Evolutionary conservation across 2,329 filamentous ascomycete species (phyloP).

Genomic region (Domatiomyces globalis): DNA sequence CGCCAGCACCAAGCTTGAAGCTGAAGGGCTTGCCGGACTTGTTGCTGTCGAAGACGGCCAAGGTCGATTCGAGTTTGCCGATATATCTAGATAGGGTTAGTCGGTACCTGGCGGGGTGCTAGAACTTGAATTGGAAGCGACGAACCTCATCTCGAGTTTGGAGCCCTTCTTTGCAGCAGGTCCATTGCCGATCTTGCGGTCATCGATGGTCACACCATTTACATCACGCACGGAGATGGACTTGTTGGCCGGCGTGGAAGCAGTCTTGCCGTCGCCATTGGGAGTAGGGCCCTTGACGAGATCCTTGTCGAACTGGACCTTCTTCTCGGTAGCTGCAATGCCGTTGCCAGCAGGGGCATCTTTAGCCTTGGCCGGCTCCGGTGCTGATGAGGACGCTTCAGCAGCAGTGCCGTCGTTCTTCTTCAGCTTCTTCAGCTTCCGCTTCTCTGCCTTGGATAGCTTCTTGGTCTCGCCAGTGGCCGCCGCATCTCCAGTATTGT

Average conservation of each 20-base stretch:
- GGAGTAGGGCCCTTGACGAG: constrained; percentile 90
- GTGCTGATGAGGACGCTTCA: constrained; percentile 27
- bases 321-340: constrained; percentile 48
- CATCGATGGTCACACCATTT: constrained; percentile 81
- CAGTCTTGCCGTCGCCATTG: constrained; percentile 36
- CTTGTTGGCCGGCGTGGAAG: constrained; percentile 25
- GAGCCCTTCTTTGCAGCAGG: constrained; percentile 79
- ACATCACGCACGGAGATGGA: constrained; percentile 50
- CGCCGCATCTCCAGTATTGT: constrained; percentile 8
- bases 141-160: constrained; percentile 57
- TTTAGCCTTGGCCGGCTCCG: constrained; percentile 45
- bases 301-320: constrained; percentile 98
- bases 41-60: constrained; percentile 83
- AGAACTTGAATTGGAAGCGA: not conserved
- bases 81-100: constrained; percentile 54
- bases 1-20: constrained; percentile 85
- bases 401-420: constrained; percentile 90
- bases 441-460: constrained; percentile 89
- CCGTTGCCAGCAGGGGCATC: constrained; percentile 36
- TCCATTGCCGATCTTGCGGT: constrained; percentile 82
- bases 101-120: not conserved
- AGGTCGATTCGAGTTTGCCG: constrained; percentile 73
- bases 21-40: constrained; percentile 97
- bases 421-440: constrained; percentile 96
- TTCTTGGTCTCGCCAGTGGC: constrained; percentile 50